phyloP scores from a whole-genome alignment of 2,329 filamentous ascomycete species.

The Trichoderma atrobrunneum region DNA sequence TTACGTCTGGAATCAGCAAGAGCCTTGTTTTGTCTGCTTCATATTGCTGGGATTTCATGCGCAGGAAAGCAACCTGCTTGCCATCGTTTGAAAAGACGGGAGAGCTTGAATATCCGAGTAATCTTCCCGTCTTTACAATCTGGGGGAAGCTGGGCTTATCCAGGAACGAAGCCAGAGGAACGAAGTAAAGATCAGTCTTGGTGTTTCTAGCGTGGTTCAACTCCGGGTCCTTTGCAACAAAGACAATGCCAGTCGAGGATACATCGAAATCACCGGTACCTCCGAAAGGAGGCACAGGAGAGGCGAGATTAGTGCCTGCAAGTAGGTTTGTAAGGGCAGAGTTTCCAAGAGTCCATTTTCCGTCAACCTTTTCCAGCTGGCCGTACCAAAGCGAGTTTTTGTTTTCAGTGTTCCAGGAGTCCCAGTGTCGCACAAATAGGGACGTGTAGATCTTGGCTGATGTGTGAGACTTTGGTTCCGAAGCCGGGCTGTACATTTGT shows the following conservation, averaged over 20 bases:
- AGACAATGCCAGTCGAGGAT: conserved; percentile 61
- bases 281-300: conserved; percentile 74
- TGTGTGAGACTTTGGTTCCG: conserved; percentile 57
- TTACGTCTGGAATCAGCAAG: conserved; percentile 61
- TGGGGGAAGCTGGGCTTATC: conserved; percentile 51
- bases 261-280: conserved; percentile 79
- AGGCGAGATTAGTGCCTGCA: conserved; percentile 56
- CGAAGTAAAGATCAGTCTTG: conserved; percentile 76
- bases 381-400: conserved; percentile 73
- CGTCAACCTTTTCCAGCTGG: conserved; percentile 48
- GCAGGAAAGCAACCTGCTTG: conserved; percentile 68
- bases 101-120: conserved; percentile 61
- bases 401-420: conserved; percentile 68
- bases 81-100: conserved; percentile 76
- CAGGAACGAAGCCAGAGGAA: conserved; percentile 61
- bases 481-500: conserved; percentile 63
- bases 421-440: conserved; percentile 81
- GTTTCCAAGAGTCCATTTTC: conserved; percentile 41
- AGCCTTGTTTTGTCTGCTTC: conserved; percentile 71
- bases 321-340: conserved; percentile 62
- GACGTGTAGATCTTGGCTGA: conserved; percentile 69
- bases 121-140: conserved; percentile 51
- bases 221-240: conserved; percentile 71
- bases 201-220: conserved; percentile 72
- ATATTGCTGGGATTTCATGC: conserved; percentile 74